Base-by-base conservation (phyloP, 306 rosid genomes). In the Rosa lucieae region DNA sequence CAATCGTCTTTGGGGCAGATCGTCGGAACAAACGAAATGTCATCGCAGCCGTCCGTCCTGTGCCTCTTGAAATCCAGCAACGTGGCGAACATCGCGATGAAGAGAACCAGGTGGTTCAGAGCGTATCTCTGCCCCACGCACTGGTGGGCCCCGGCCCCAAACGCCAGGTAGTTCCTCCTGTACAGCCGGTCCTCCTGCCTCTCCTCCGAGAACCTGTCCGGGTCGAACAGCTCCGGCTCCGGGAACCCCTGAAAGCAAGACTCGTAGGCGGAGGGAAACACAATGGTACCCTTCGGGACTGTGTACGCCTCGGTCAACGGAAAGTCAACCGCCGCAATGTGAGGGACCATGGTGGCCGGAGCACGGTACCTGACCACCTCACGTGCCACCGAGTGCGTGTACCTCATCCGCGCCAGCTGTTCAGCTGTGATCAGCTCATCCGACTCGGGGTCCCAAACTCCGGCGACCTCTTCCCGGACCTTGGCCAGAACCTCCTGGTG, bases 131-230 rank as follows among this genome's bases (percentile, higher is more conserved):
- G 98, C 1, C 99, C 99, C 35, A 92, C 89, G 12, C 99, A 95
- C 77, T 89, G 97, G 88, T 95, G 99, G 82, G 98, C 78, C 86
- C 98, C 99, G 0, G 98, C 99, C 0, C 98, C 99, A 39, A 95
- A 95, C 0, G 96, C 96, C 63, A 95, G 72, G 83, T 84, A 95
- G 59, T 91, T 95, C 70, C 90, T 81, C 46, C 87, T 90, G 86
- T 72, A 89, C 42, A 84, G 43, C 61, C 88, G 91, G 77, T 95
- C 98, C 74, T 95, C 98, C 13, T 83, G 95, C 12, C 98, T 77
- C 68, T 82, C 90, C 1, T 87, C 93, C 14, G 92, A 91, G 59
- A 92, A 95, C 75, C 97, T 89, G 15, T 86, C 93, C 53, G 99
- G 98, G 26, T 95, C 98, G 81, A 95, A 95, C 82, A 92, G 86